Evolutionary conservation across 2,329 filamentous ascomycete species (phyloP).

Genomic region (Nannizziopsis barbatae): DNA sequence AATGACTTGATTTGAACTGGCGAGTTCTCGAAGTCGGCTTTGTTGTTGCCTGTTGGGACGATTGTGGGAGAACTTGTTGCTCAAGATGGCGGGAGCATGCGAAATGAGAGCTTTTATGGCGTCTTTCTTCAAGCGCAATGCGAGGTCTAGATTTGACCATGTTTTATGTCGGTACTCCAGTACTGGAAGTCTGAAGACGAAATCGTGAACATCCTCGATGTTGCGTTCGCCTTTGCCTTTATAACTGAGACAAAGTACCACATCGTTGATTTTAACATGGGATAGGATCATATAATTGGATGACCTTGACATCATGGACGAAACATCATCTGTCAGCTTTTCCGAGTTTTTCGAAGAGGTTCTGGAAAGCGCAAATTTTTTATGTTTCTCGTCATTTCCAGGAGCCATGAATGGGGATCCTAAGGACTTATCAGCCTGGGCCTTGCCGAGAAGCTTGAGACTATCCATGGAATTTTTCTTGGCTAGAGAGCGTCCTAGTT

Average conservation of each 20-base stretch:
- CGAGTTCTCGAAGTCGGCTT: conserved; percentile 67
- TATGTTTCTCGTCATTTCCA: conserved; percentile 35
- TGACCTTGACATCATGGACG: conserved; percentile 89
- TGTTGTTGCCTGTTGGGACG: conserved; percentile 70
- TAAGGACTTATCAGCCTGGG: conserved; percentile 30
- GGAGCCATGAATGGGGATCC: conserved; percentile 20
- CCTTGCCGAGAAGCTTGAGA: conserved; percentile 28
- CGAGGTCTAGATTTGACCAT: conserved; percentile 94
- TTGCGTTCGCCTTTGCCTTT: conserved; percentile 94
- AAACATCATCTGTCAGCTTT: conserved; percentile 72
- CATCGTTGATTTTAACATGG: conserved; percentile 87
- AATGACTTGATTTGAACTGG: conserved; percentile 61
- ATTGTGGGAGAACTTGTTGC: conserved; percentile 90
- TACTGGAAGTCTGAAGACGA: conserved; percentile 88
- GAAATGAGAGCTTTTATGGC: conserved; percentile 89
- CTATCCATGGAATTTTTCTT: conserved; percentile 37
- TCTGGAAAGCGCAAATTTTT: conserved; percentile 38
- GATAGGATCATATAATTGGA: conserved; percentile 97
- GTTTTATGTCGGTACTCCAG: conserved; percentile 98
- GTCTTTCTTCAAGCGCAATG: conserved; percentile 83
- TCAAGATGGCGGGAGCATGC: conserved; percentile 89
- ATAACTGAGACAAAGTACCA: conserved; percentile 90
- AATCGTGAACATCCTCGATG: conserved; percentile 91
- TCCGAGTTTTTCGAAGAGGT: conserved; percentile 46
- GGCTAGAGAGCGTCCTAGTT: conserved; percentile 17